Evolutionary conservation across 371 early-diverging fungal species (phyloP), one percentile per base, ranked within the genome.

Genomic region (Mortierella sp.): DNA sequence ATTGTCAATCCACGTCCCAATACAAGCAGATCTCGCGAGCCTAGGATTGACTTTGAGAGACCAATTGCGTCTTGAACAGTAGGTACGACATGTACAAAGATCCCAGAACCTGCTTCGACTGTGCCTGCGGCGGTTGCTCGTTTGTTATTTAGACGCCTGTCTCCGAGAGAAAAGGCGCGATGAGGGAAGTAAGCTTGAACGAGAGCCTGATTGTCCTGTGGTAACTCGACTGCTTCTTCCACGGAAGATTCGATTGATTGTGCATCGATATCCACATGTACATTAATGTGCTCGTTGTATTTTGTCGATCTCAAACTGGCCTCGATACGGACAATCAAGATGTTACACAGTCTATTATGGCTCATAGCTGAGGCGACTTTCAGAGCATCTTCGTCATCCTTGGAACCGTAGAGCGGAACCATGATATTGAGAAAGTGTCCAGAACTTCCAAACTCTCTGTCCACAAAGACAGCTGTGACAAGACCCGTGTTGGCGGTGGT

Each of bases 281-380:
- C 66, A 39, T 10, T 60, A 12, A 2, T 9, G n/a, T 20, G 6
- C 20, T 30, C 58, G 26, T 55, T 39, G 54, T 80, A 76, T 11
- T 76, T 73, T 62, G 85, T 85, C 37, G 85, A 87, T 28, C 81
- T 75, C 18, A 75, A 70, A 18, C 92, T 72, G 11, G 72, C 20
- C 20, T 66, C 62, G 65, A 80, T 55, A 0, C 81, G 81, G 37
- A 80, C 66, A 59, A 80, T 60, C 35, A 72, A 39, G 14, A 80
- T 60, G 45, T 68, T 69, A 35, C 72, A 75, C 18, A 30, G 12
- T 22, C 40, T 63, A 52, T 66, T 72, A 59, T 72, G 75, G 43
- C 81, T 80, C 62, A 80, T 11, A 30, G 75, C 52, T 1, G 75
- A 71, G 22, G 75, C 75, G 30, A 80, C 52, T 37, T 75, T 80